Conservation (phyloP, 331 rosid genomes). For the Phaseolus coccineus region DNA sequence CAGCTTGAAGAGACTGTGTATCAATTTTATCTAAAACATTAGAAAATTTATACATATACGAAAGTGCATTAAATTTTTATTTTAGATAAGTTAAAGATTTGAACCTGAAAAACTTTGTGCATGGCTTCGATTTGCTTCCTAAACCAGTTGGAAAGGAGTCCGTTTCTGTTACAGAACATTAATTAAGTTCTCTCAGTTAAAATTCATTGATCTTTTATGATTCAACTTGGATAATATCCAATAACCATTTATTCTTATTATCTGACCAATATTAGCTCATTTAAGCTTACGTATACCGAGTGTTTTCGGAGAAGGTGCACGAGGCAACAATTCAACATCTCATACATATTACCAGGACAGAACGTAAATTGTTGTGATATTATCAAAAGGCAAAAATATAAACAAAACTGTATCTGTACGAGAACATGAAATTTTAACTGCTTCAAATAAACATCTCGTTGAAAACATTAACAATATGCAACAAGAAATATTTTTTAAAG, state of each 20-base stretch:
- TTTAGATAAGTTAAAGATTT: constrained; percentile 88
- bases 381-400: neutral
- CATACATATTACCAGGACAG: neutral
- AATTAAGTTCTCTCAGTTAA: constrained; percentile 79
- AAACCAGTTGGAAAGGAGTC: constrained; percentile 83
- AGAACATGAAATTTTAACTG: neutral
- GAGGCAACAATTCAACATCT: neutral
- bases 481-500: no score
- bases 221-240: constrained; percentile 54
- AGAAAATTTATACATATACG: constrained; percentile 49
- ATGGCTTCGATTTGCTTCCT: constrained; percentile 99
- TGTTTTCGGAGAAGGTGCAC: neutral
- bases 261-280: constrained; percentile 18
- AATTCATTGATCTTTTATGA: constrained; percentile 56
- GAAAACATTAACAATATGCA: no score
- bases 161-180: constrained; percentile 91
- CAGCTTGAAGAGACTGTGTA: constrained; percentile 46
- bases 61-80: constrained; percentile 59
- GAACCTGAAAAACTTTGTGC: constrained; percentile 99
- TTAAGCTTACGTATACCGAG: constrained; percentile 18
- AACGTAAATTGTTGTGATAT: neutral
- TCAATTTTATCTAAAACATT: constrained; percentile 41
- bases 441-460: no score
- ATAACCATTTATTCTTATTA: constrained; percentile 21
- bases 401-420: neutral